Evolutionary conservation across 306 rosid genomes (phyloP).

Genomic region (Cyclanthera cordifolia): DNA sequence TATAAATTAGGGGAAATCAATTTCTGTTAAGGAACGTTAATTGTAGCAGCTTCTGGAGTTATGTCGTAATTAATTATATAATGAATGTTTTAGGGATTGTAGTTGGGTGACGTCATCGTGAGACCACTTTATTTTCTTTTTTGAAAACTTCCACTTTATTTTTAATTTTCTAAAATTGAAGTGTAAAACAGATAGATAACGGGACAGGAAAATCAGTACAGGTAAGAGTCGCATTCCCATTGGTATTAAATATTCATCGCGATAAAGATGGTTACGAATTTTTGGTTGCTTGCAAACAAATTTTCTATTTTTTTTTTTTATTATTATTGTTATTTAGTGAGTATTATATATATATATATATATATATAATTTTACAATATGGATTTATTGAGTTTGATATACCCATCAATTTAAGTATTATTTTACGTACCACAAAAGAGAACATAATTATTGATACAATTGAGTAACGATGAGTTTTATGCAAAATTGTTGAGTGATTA

Average conservation of each 20-base stretch:
- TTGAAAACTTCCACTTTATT: too few relatives aligned
- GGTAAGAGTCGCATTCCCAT: constrained; percentile 1
- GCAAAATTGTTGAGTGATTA: too few relatives aligned
- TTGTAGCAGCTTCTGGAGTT: background rate
- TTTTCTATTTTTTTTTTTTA: too few relatives aligned
- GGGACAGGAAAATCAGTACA: background rate
- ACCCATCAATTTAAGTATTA: too few relatives aligned
- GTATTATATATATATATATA: too few relatives aligned
- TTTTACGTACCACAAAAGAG: too few relatives aligned
- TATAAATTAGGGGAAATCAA: background rate
- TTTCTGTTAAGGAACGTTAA: background rate
- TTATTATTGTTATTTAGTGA: too few relatives aligned
- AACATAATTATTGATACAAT: too few relatives aligned
- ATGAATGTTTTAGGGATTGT: background rate
- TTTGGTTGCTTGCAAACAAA: background rate
- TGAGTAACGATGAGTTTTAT: too few relatives aligned
- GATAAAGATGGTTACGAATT: background rate
- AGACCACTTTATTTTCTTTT: background rate
- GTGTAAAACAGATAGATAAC: background rate
- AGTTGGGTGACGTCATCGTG: background rate
- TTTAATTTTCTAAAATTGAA: background rate
- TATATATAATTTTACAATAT: too few relatives aligned
- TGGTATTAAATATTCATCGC: background rate
- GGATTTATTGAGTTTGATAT: too few relatives aligned
- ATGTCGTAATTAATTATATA: background rate